phyloP scores from a whole-genome alignment of 305 asterid genomes.

The Plantago lanceolata region DNA sequence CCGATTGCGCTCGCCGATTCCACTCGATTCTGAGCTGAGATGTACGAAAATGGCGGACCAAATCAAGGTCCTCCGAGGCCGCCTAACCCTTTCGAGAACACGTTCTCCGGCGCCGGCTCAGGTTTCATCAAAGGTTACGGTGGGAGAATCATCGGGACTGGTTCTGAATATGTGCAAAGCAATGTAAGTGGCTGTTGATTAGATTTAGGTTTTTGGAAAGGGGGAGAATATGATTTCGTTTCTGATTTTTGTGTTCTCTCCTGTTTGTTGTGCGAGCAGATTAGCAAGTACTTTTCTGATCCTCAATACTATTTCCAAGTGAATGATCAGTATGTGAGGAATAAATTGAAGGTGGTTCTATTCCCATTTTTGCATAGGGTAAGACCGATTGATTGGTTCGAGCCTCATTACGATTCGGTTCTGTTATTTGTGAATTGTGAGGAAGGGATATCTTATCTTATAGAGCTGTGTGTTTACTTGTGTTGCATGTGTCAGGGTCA shows the following conservation, averaged over 20 bases:
- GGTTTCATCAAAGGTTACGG: conserved; percentile 59
- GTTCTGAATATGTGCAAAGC: conserved; percentile 70
- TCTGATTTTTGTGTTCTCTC: conserved; percentile 7
- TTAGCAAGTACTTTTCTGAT: conserved; percentile 60
- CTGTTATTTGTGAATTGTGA: background rate
- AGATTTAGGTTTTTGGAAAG: background rate
- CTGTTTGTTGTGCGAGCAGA: conserved; percentile 33
- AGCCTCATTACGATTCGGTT: background rate
- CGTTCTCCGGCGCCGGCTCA: conserved; percentile 51
- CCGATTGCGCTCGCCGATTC: background rate
- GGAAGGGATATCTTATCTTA: background rate
- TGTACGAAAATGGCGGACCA: conserved; percentile 50
- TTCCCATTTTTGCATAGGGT: conserved; percentile 68
- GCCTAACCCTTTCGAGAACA: conserved; percentile 48
- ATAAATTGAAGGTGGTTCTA: conserved; percentile 58
- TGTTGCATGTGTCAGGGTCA: conserved; percentile 43
- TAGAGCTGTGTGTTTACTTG: background rate
- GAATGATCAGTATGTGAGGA: conserved; percentile 58
- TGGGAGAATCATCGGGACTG: conserved; percentile 50
- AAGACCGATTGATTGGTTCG: conserved; percentile 14
- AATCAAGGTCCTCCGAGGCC: conserved; percentile 38
- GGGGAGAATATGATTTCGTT: background rate
- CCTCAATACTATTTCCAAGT: conserved; percentile 73
- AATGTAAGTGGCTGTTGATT: conserved; percentile 32
- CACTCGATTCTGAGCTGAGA: conserved; percentile 19